Conservation (phyloP, 306 rosid species). For the Cucurbita moschata region DNA sequence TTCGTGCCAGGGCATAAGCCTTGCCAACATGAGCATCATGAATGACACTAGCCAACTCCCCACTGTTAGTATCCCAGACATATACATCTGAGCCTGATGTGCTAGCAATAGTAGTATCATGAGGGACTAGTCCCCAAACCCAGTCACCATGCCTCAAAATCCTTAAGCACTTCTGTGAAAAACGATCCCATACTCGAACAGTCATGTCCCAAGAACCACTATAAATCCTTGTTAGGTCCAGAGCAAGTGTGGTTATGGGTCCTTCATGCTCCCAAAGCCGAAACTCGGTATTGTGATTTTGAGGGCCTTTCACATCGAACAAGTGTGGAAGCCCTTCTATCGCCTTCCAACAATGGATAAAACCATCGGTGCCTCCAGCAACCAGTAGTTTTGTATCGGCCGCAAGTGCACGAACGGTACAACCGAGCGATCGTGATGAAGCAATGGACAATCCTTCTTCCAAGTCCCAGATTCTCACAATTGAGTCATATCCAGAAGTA, state of each 20-base stretch:
- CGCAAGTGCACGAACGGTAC: conserved; percentile 81
- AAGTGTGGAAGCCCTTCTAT: conserved; percentile 55
- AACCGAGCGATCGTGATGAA: conserved; percentile 64
- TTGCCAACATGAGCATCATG: conserved; percentile 62
- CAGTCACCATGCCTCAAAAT: conserved; percentile 84
- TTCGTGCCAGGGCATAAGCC: conserved; percentile 52
- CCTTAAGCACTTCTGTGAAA: conserved; percentile 35
- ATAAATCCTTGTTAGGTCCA: conserved; percentile 73
- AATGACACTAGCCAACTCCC: conserved; percentile 34
- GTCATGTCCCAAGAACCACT: conserved; percentile 98
- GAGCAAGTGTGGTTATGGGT: conserved; percentile 74
- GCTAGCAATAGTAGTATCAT: conserved; percentile 51
- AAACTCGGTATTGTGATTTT: conserved; percentile 35
- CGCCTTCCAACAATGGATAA: conserved; percentile 87
- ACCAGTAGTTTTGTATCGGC: conserved; percentile 56
- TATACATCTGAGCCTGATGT: conserved; percentile 78
- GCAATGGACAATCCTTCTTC: conserved; percentile 73
- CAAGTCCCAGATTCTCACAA: conserved; percentile 82
- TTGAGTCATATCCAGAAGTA: conserved; percentile 81
- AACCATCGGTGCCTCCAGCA: conserved; percentile 85
- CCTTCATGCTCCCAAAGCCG: conserved; percentile 94
- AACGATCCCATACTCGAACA: conserved; percentile 82
- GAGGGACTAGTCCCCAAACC: conserved; percentile 84
- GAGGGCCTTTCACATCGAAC: conserved; percentile 57
- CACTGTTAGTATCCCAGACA: conserved; percentile 59